Evolutionary conservation across 805 yeast genomes (phyloP).

Genomic region (Candida berthetii): DNA sequence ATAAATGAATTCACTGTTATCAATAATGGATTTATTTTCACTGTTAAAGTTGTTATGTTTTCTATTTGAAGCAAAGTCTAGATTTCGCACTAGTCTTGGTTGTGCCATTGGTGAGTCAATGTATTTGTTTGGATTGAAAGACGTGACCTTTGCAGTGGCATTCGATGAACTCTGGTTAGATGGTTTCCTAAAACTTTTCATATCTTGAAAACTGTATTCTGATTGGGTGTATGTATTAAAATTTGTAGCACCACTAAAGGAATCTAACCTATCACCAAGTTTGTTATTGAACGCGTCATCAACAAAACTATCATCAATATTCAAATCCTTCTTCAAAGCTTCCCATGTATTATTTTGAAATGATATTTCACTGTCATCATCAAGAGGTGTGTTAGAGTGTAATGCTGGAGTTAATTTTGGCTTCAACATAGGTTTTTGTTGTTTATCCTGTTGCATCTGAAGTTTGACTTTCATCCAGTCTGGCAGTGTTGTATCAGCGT

Average conservation of each 20-base stretch:
- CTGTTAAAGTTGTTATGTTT: neutral
- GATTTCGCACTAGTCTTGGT: conserved; percentile 14
- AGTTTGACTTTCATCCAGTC: conserved; percentile 15
- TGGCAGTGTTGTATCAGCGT: conserved; percentile 10
- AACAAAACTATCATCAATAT: conserved; percentile 5
- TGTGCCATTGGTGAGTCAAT: conserved; percentile 19
- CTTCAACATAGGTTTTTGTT: neutral
- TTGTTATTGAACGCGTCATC: conserved; percentile 3
- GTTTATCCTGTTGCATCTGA: neutral
- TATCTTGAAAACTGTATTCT: conserved; percentile 19
- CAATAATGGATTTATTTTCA: neutral
- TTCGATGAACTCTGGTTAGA: conserved; percentile 4
- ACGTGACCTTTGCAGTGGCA: conserved; percentile 13
- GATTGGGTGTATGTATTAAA: conserved; percentile 2
- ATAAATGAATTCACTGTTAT: neutral
- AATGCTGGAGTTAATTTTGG: neutral
- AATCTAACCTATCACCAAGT: neutral
- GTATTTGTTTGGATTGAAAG: conserved; percentile 6
- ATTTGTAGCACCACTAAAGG: neutral
- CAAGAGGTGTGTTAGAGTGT: neutral
- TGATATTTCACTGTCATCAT: neutral
- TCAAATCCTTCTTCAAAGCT: conserved; percentile 12
- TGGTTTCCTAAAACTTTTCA: conserved; percentile 9
- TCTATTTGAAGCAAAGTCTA: neutral
- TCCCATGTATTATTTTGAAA: conserved; percentile 15